phyloP scores from a whole-genome alignment of 2,329 filamentous ascomycete species.

The Sporothrix humicola region DNA sequence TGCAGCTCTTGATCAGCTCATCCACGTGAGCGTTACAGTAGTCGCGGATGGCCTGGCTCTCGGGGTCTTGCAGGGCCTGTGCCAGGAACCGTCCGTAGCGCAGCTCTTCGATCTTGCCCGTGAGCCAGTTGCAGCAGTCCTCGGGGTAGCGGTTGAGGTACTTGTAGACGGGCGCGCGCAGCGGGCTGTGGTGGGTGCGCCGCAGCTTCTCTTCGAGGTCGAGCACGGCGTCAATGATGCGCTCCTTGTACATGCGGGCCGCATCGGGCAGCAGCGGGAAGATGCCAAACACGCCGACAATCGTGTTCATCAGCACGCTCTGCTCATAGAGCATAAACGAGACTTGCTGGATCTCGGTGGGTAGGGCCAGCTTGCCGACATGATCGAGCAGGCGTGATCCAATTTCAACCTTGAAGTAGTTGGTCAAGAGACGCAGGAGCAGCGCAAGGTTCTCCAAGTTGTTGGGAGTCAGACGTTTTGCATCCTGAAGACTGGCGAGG shows the following conservation, averaged over 20 bases:
- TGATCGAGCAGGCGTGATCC: constrained; percentile 92
- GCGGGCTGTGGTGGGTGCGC: constrained; percentile 87
- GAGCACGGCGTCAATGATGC: constrained; percentile 87
- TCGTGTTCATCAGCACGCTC: constrained; percentile 89
- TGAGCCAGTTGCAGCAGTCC: constrained; percentile 82
- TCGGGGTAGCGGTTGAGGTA: constrained; percentile 93
- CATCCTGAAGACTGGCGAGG: constrained; percentile 93
- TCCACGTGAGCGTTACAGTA: constrained; percentile 76
- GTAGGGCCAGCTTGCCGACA: constrained; percentile 86
- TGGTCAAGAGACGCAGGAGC: constrained; percentile 87
- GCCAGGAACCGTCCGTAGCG: constrained; percentile 90
- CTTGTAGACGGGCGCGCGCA: constrained; percentile 86
- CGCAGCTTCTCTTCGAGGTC: constrained; percentile 84
- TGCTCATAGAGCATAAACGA: constrained; percentile 96
- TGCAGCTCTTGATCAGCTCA: constrained; percentile 70
- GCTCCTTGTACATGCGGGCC: constrained; percentile 88
- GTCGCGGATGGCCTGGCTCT: constrained; percentile 75
- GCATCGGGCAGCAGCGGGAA: constrained; percentile 94
- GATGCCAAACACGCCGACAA: constrained; percentile 92
- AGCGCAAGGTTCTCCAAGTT: constrained; percentile 90
- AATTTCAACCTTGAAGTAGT: constrained; percentile 99
- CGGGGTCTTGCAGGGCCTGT: constrained; percentile 78
- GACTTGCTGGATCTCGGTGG: constrained; percentile 79
- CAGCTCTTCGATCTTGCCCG: constrained; percentile 79
- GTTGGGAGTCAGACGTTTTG: constrained; percentile 84